Percentiles rank a stretch among this genome's conserved stretches.
phyloP scores from a whole-genome alignment of 2,329 filamentous ascomycete genomes.

The Penicillium thymicola region DNA sequence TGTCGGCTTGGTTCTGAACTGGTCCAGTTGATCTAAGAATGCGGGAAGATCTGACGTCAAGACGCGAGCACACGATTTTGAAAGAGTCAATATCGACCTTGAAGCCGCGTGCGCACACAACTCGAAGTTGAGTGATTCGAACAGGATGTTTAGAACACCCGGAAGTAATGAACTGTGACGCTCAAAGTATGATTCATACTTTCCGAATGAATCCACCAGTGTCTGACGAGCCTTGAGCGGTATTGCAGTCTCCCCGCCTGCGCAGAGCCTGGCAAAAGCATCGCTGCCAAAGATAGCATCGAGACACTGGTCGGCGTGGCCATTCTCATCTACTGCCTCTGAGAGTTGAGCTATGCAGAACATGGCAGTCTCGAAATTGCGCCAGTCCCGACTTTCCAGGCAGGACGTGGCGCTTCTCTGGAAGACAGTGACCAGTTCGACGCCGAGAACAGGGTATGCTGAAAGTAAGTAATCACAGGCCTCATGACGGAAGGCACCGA shows the following conservation, averaged over 20 bases:
- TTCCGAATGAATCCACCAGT: constrained; percentile 43
- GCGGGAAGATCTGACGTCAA: constrained; percentile 42
- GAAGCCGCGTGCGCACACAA: constrained; percentile 43
- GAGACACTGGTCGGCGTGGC: constrained; percentile 41
- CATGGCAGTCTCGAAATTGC: constrained; percentile 43
- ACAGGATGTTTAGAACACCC: constrained; percentile 43
- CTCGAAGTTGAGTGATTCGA: constrained; percentile 43
- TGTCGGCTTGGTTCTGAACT: constrained; percentile 37
- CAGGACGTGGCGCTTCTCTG: constrained; percentile 37
- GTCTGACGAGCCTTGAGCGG: constrained; percentile 41
- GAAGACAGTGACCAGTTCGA: constrained; percentile 42
- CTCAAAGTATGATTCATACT: constrained; percentile 45
- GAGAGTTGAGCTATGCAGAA: constrained; percentile 46
- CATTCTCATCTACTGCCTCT: constrained; percentile 45
- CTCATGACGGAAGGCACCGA: constrained; percentile 44
- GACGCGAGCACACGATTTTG: constrained; percentile 43
- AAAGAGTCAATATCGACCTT: constrained; percentile 43
- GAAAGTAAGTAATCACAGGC: constrained; percentile 46
- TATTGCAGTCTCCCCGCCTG: constrained; percentile 30
- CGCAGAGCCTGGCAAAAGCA: constrained; percentile 35
- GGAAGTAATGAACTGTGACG: constrained; percentile 41
- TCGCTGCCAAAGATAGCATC: constrained; percentile 42
- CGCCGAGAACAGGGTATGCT: constrained; percentile 43
- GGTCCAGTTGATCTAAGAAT: constrained; percentile 43
- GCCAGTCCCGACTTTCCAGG: constrained; percentile 38